Evolutionary conservation across 176 grass and related monocot genomes (phyloP).

Genomic region (Puya raimondii): DNA sequence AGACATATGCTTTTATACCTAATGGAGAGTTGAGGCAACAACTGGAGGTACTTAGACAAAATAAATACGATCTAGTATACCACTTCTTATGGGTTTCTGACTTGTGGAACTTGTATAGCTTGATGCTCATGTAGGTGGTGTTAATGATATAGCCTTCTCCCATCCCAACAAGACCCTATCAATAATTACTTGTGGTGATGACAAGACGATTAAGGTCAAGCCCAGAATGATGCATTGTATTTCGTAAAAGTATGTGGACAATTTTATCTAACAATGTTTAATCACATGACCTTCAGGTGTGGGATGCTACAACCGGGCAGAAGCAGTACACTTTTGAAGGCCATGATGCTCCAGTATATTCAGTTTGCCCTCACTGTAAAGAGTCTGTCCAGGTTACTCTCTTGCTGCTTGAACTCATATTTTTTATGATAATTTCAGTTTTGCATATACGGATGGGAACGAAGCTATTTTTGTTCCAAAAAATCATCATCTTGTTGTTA

Average conservation of each 20-base stretch:
- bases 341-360: slow-evolving; percentile 91
- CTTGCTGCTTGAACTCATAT: background rate
- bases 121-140: slow-evolving; percentile 92
- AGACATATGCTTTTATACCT: slow-evolving; percentile 71
- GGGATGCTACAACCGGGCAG: slow-evolving; percentile 92
- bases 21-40: slow-evolving; percentile 87
- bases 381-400: slow-evolving; percentile 90
- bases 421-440: background rate
- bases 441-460: background rate
- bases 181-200: slow-evolving; percentile 99
- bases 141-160: slow-evolving; percentile 98
- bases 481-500: too few species aligned
- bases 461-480: too few species aligned
- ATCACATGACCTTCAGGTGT: slow-evolving; percentile 54
- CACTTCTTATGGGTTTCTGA: slow-evolving; percentile 19
- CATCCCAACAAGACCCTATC: slow-evolving; percentile 92
- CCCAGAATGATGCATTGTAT: background rate
- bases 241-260: background rate
- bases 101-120: slow-evolving; percentile 49
- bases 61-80: slow-evolving; percentile 1
- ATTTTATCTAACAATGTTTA: slow-evolving; percentile 12
- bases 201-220: slow-evolving; percentile 89
- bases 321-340: slow-evolving; percentile 98
- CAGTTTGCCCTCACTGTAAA: slow-evolving; percentile 98
- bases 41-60: slow-evolving; percentile 56